Evolutionary conservation across 306 rosid species (phyloP), one percentile per base, ranked within the genome.

Genomic region (Bauhinia variegata): DNA sequence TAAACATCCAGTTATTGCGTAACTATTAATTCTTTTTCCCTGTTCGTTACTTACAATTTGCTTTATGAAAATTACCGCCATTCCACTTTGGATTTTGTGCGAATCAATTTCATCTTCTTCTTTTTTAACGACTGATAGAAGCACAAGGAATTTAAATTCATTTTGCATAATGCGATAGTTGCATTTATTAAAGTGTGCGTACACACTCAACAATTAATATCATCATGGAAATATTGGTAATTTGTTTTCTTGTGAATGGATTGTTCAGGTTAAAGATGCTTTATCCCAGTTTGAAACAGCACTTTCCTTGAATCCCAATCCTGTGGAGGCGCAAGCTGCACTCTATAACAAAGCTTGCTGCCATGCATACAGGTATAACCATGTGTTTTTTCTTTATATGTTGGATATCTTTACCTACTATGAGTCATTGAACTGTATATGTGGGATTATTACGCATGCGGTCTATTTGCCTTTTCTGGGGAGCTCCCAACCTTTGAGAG

Each of bases 311-410:
- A 72, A 86, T 73, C 99, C 99, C 50, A 90, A 88, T 71, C 87
- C 93, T 8, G 52, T 83, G 75, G 99, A 93, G 67, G 89, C 95
- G 36, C 97, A 93, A 78, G 99, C 99, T 67, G 99, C 97, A 5
- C 68, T 86, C 17, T 93, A 93, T 75, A 93, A 93, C 82, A 93
- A 93, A 85, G 99, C 99, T 49, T 93, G 99, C 68, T 93, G 99
- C 56, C 96, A 85, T 60, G 97, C 99, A 63, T 93, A 93, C 70
- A 78, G 93, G 96, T 92, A 78, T 38, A 37, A 33, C 67, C 32
- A 58, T 39, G 64, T 10, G 1, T 6, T 1, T 2, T 12, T 61
- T 42, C 42, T 49, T 9, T 11, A 56, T 52, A 4, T 36, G 67
- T 38, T 14, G 19, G 28, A 34, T 51, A 12, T 63, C 44, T 31